A percentile compares a stretch with the other conserved stretches of the same genome.
Conservation (phyloP, 179 eudicot genomes). For the Camellia oleifera region DNA sequence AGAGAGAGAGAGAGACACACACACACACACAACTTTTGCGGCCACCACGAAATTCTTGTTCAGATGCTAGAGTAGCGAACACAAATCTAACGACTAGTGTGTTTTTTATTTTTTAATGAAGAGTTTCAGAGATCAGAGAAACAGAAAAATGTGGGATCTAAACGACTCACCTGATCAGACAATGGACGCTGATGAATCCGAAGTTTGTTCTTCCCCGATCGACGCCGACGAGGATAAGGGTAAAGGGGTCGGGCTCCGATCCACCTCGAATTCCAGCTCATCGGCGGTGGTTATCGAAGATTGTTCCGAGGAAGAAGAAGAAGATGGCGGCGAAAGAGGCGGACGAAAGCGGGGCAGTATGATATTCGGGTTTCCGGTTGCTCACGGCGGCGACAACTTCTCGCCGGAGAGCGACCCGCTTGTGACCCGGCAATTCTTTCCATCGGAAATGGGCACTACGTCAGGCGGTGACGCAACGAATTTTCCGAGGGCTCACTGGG, state of each 20-base stretch:
- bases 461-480: background rate
- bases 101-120: background rate
- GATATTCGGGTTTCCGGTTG: constrained; percentile 67
- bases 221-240: constrained; percentile 47
- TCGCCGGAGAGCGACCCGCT: constrained; percentile 27
- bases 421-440: constrained; percentile 88
- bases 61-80: background rate
- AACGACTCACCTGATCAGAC: constrained; percentile 65
- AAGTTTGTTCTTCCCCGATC: constrained; percentile 42
- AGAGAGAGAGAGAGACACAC: constrained; percentile 8
- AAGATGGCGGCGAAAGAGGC: constrained; percentile 7
- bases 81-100: background rate
- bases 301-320: constrained; percentile 36
- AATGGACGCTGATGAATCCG: constrained; percentile 35
- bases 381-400: constrained; percentile 20
- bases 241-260: constrained; percentile 49
- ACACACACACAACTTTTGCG: background rate
- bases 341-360: constrained; percentile 21
- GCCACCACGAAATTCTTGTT: constrained; percentile 1
- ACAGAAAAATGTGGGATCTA: constrained; percentile 84
- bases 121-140: background rate
- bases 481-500: constrained; percentile 79
- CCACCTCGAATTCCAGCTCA: constrained; percentile 59
- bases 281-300: constrained; percentile 44
- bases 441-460: constrained; percentile 25